Conservation (phyloP, 306 rosid genomes). For the Clitoria ternatea region DNA sequence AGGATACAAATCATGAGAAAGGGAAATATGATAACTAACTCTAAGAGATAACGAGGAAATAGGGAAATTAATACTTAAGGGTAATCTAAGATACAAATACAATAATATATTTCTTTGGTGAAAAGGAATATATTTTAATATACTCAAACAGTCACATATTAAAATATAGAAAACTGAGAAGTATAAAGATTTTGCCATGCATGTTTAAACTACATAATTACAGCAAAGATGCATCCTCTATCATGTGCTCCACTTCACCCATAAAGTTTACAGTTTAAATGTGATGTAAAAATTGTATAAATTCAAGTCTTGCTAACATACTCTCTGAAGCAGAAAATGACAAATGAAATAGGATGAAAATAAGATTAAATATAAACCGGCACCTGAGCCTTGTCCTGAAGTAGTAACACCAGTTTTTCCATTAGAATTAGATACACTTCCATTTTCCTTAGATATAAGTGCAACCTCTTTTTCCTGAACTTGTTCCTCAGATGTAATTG, state of each 20-base stretch:
- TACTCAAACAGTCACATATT: too few species aligned
- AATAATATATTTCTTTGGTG: too few species aligned
- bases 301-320: background rate
- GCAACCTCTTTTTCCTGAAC: slow-evolving; percentile 28
- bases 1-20: too few species aligned
- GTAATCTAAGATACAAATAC: too few species aligned
- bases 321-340: slow-evolving; percentile 1
- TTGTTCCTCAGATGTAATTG: too few species aligned
- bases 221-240: background rate
- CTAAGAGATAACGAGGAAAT: too few species aligned
- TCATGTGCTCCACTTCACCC: background rate
- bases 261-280: background rate
- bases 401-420: slow-evolving; percentile 20
- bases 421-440: slow-evolving; percentile 16
- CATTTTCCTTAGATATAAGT: background rate
- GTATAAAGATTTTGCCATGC: background rate
- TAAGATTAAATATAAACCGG: slow-evolving; percentile 31
- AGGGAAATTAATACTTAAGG: too few species aligned
- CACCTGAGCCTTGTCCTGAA: slow-evolving; percentile 31
- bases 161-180: background rate
- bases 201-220: background rate
- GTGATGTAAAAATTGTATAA: background rate
- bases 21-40: too few species aligned
- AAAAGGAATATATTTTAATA: too few species aligned
- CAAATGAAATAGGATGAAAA: background rate